Evolutionary conservation across 208 protist genomes (phyloP).

Genomic region (Trichomonas vaginalis): DNA sequence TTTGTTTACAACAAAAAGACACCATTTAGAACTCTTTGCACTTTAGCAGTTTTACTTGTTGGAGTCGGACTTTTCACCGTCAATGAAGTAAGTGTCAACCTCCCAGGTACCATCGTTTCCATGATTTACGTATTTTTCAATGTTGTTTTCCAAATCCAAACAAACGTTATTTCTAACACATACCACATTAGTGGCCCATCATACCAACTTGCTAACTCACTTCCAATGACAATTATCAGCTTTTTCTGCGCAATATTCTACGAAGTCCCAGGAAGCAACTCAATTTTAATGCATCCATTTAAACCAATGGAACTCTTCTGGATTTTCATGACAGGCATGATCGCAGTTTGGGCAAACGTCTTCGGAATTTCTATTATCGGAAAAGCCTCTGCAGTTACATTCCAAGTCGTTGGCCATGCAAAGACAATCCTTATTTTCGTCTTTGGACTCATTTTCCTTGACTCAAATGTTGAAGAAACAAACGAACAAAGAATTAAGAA

Average conservation of each 20-base stretch:
- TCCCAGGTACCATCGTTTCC: neutral
- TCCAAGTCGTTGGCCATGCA: slow-evolving; percentile 29
- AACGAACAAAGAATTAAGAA: neutral
- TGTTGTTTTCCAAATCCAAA: neutral
- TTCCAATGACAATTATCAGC: neutral
- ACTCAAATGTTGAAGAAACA: neutral
- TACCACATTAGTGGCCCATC: neutral
- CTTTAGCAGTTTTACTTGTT: neutral
- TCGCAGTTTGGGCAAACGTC: slow-evolving; percentile 19
- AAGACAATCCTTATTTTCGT: slow-evolving; percentile 26
- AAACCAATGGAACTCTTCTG: neutral
- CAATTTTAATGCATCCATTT: neutral
- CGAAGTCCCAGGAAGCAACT: neutral
- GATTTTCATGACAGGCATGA: slow-evolving; percentile 8
- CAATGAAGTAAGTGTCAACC: neutral
- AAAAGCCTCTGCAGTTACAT: slow-evolving; percentile 29
- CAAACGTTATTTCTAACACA: neutral
- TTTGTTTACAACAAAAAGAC: neutral
- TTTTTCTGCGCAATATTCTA: neutral
- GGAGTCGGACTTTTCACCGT: neutral
- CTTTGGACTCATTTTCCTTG: slow-evolving; percentile 16
- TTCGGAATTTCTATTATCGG: slow-evolving; percentile 22
- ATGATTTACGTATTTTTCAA: neutral
- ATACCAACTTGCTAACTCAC: neutral
- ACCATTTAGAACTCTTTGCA: neutral